Base-by-base conservation (phyloP, 1,284 basidiomycete genomes). In the Coniferiporia sulphurascens region DNA sequence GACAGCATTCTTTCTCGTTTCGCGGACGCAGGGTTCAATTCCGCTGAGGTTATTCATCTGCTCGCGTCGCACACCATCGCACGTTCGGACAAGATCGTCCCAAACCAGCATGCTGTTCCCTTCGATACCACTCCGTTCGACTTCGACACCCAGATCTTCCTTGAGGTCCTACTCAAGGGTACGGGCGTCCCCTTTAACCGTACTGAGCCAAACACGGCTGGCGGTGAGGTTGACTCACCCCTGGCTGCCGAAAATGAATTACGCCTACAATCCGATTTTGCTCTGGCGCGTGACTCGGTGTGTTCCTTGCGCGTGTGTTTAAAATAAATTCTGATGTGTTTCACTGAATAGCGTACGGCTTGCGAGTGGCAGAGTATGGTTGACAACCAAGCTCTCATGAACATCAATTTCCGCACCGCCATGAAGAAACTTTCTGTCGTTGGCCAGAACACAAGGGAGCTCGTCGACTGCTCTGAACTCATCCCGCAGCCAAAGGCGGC, bases 401-500 rank as follows among this genome's bases (percentile, higher is more conserved):
- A 64, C 55, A 58, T 56, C n/a, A 62, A 63, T 19, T 73, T 73
- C 67, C 65, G 65, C 56, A 64, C 64, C 27, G 72, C 68, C 22
- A 69, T 72, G 66, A 61, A 61, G 52, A 71, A 71, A 67, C 68
- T 74, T 51, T 54, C 69, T 8, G 59, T 71, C 55, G 65, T 72
- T 65, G 71, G 72, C 19, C 68, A 71, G 58, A 58, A 70, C 66
- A 55, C 55, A 7, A 49, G 44, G 13, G 32, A 53, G 12, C 51
- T 63, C 15, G 41, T 61, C 36, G 63, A 64, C 56, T 64, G 63
- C 53, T 57, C 62, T 38, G 59, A 64, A 27, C 50, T 61, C 52
- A 58, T 63, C 17, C 48, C 48, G 8, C 22, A 9, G 9, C 38
- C 56, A 17, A 36, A 36, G 8, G 32, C 51, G 17, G 12, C 50